Evolutionary conservation across 805 yeast species (phyloP).

Genomic region (Candida arabinofermentans): DNA sequence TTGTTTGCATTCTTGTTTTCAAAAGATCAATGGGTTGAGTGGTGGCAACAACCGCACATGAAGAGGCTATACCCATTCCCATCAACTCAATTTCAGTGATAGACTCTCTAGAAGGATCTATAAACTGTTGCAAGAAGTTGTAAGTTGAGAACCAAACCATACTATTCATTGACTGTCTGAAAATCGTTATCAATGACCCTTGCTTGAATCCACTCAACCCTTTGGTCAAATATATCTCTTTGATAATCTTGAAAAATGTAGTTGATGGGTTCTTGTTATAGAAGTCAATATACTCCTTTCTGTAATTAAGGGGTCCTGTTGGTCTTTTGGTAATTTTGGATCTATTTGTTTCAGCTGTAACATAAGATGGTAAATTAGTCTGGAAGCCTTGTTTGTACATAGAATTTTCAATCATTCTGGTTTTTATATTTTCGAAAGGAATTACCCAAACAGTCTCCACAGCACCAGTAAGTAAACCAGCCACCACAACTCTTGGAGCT

Average conservation of each 20-base stretch:
- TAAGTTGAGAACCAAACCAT: slow-evolving; percentile 82
- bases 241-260: slow-evolving; percentile 47
- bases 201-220: slow-evolving; percentile 78
- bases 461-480: slow-evolving; percentile 80
- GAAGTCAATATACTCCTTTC: slow-evolving; percentile 17
- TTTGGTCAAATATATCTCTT: slow-evolving; percentile 65
- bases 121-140: slow-evolving; percentile 67
- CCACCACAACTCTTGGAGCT: slow-evolving; percentile 79
- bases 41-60: slow-evolving; percentile 65
- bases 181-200: slow-evolving; percentile 78
- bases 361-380: slow-evolving; percentile 19
- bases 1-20: slow-evolving; percentile 82
- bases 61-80: slow-evolving; percentile 56
- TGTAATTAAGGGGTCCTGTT: slow-evolving; percentile 4
- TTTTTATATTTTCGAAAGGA: slow-evolving; percentile 87
- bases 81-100: slow-evolving; percentile 35
- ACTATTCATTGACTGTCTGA: slow-evolving; percentile 75
- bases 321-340: slow-evolving; percentile 15
- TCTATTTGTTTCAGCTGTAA: slow-evolving; percentile 20
- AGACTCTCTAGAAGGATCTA: slow-evolving; percentile 50
- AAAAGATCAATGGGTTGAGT: slow-evolving; percentile 90
- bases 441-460: slow-evolving; percentile 79
- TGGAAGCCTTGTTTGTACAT: slow-evolving; percentile 30
- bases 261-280: slow-evolving; percentile 54
- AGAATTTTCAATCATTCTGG: slow-evolving; percentile 72